Base-by-base conservation (phyloP, 805 yeast species). In the Debaryomyces prosopidis region DNA sequence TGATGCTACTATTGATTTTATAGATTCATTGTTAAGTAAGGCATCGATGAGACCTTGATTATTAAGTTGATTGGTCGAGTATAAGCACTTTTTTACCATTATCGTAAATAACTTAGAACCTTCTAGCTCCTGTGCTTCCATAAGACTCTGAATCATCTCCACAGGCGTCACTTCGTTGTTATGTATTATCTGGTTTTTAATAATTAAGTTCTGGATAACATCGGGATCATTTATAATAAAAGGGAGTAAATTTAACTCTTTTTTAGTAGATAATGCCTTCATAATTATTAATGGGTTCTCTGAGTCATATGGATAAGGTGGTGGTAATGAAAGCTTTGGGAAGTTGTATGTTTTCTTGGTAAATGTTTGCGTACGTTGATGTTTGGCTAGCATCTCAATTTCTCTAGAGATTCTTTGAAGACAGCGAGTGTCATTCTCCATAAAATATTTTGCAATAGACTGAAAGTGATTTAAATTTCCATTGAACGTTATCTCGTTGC, bases 101-200 rank as follows among this genome's bases (percentile, higher is more conserved):
- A 54, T 41, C 3, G 31, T 40, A 32, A 45, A 54, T 14, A 54
- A 27, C 17, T 37, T 23, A 15, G 43, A 46, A 1, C 59, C 59
- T 36, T 54, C 54, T 18, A 43, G 20, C 16, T 38, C 44, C 32
- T 53, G 52, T n/a, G 47, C 39, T 12, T 44, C 41, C 48, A 49
- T 43, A 4, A 54, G 27, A 14, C 46, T 40, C 12, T 38, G 38
- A 5, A 49, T 40, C 19, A 51, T 17, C 4, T n/a, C 28, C 19
- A 38, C 26, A 6, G 51, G 45, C 1, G 40, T n/a, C 10, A 45
- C 16, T 10, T 40, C 39, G 3, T 30, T 23, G 2, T 37, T 27
- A n/a, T 30, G 39, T 9, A n/a, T 15, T 17, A 37, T 14, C 17
- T 47, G 52, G 35, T 48, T 20, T 3, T 34, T 27, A 10, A 34